These are phyloP conservation scores for Yarrowia alimentaria DNA, from an alignment of 805 yeast species.

Conservation along the genomic window DNA sequence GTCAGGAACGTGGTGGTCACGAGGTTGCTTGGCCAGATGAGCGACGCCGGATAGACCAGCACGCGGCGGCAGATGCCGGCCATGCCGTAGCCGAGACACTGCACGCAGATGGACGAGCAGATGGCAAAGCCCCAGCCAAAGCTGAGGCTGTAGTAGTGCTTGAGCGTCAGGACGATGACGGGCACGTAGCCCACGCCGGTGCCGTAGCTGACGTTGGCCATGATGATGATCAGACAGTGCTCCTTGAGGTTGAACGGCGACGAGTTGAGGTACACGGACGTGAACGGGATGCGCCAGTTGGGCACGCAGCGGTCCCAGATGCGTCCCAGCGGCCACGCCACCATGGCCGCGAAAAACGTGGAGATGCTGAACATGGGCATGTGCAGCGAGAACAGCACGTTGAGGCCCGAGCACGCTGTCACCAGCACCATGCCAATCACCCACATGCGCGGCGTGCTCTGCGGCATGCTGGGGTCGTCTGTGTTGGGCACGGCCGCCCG, in stretches of 20 bases:
- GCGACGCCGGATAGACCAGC: constrained; percentile 61
- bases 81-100: constrained; percentile 63
- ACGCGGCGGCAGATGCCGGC: constrained; percentile 63
- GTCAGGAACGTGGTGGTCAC: constrained; percentile 59
- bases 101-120: constrained; percentile 54
- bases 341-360: constrained; percentile 56
- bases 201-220: constrained; percentile 49
- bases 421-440: constrained; percentile 53
- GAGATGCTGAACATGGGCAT: constrained; percentile 54
- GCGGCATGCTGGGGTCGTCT: constrained; percentile 52
- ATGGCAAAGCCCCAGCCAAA: constrained; percentile 57
- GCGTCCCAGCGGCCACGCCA: constrained; percentile 64
- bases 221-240: constrained; percentile 56
- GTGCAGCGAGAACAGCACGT: constrained; percentile 58
- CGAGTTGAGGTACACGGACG: constrained; percentile 50
- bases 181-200: constrained; percentile 54
- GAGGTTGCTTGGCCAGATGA: constrained; percentile 69
- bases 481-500: constrained; percentile 60
- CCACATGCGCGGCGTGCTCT: constrained; percentile 58
- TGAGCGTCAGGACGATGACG: constrained; percentile 54
- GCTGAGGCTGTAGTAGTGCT: constrained; percentile 44
- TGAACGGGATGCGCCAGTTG: constrained; percentile 31
- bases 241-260: constrained; percentile 65
- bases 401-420: constrained; percentile 57
- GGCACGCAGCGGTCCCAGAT: constrained; percentile 47